These are phyloP conservation scores for Pseudopediastrum boryanum DNA, from an alignment of 139 green algal genomes.

Conservation along the genomic window DNA sequence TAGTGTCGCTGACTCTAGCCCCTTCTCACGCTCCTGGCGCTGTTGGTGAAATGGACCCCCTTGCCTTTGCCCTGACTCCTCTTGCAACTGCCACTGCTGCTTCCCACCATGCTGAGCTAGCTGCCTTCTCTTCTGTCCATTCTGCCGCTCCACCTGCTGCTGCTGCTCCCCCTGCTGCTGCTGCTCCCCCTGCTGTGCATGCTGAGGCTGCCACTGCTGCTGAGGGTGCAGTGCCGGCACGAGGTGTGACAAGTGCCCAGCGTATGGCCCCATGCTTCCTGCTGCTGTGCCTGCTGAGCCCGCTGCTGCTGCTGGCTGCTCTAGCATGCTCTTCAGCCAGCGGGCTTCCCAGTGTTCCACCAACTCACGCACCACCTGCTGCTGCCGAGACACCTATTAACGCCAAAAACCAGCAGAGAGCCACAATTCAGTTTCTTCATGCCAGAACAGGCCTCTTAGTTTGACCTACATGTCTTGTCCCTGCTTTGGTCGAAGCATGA, in stretches of 20 bases:
- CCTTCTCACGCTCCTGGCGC: not conserved
- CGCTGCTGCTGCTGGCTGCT: not conserved
- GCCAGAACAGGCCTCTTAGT: no score
- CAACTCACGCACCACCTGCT: slow-evolving; percentile 10
- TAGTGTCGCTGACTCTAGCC: not conserved
- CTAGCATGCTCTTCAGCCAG: not conserved
- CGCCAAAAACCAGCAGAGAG: no score
- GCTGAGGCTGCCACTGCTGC: no score
- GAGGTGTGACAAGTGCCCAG: no score
- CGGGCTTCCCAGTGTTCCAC: not conserved
- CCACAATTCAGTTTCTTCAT: no score
- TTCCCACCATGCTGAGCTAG: not conserved
- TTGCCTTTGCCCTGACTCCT: not conserved
- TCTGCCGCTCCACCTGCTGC: slow-evolving; percentile 27
- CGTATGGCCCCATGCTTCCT: no score
- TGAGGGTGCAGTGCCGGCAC: no score
- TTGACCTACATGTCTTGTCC: no score
- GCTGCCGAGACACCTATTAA: no score
- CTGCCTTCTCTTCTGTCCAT: not conserved
- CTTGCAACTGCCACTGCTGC: not conserved
- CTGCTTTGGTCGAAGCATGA: no score
- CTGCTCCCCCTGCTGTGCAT: not conserved
- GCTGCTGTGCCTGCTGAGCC: not conserved
- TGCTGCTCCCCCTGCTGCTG: not conserved
- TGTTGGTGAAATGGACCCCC: no score